Evolutionary conservation across 1,139 yeast species (phyloP).

Genomic region (Scheffersomyces parashehatae): DNA sequence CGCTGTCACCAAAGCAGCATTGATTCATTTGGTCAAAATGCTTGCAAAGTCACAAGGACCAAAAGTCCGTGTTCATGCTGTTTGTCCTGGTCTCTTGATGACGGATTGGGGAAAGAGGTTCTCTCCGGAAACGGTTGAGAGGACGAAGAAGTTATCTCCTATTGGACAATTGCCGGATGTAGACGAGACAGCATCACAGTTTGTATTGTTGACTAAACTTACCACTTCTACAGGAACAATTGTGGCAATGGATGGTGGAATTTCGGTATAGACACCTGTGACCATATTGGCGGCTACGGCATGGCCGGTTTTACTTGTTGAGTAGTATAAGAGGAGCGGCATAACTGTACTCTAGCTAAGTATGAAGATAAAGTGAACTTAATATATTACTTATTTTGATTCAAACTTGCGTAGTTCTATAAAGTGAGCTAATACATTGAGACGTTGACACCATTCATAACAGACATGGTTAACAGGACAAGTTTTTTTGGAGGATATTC

Average conservation of each 20-base stretch:
- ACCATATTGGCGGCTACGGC: too few species aligned
- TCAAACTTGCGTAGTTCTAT: too few species aligned
- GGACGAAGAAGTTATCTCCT: constrained; percentile 22
- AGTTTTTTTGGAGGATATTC: constrained; percentile 35
- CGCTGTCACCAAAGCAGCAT: constrained; percentile 37
- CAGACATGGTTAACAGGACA: constrained; percentile 23
- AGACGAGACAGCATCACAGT: constrained; percentile 35
- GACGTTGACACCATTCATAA: constrained; percentile 24
- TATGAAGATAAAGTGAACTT: too few species aligned
- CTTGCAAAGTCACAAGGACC: constrained; percentile 38
- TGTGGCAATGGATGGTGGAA: constrained; percentile 30
- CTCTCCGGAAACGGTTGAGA: constrained; percentile 24
- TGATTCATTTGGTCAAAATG: constrained; percentile 34
- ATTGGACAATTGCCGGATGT: constrained; percentile 26
- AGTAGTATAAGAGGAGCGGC: too few species aligned
- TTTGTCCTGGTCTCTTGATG: constrained; percentile 39
- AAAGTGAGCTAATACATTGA: constrained; percentile 3
- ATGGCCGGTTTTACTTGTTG: too few species aligned
- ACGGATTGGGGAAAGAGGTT: constrained; percentile 42
- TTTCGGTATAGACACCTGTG: constrained; percentile 14
- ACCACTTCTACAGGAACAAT: constrained; percentile 33
- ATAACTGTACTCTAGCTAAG: too few species aligned
- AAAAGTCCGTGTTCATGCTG: constrained; percentile 34
- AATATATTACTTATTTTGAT: too few species aligned
- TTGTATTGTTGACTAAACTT: constrained; percentile 27